Base-by-base conservation (phyloP, 2,329 filamentous ascomycete genomes). In the Sporothrix euskadiensis region DNA sequence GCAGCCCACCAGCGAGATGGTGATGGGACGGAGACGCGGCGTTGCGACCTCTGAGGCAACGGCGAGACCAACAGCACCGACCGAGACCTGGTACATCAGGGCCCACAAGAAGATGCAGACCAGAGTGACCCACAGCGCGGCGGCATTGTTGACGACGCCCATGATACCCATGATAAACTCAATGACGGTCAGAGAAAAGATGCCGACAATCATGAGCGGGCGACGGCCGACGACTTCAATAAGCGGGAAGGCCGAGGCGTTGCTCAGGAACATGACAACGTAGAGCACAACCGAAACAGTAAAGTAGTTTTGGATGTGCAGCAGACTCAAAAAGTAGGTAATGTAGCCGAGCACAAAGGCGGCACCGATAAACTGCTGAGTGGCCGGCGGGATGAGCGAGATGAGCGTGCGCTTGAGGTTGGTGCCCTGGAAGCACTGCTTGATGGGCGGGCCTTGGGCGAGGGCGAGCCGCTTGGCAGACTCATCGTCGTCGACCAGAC, bases 111-210 rank as follows among this genome's bases (percentile, higher is more conserved):
- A 56, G 4, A 71, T 71, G 52, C 47, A 54, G 10, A 71, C 68
- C 6, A 71, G 47, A 7, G 54, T 54, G 35, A 56, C 68, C 47
- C 68, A 54, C 52, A 54, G 16, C 9, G 68, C 32, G 4, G 52
- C 49, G 3, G 47, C n/a, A 10, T 57, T 59, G 68, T 71, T 54
- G 35, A 59, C n/a, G 35, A 39, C 30, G 52, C 68, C 68, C 68
- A 71, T 71, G 35, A 71, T 71, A 22, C 68, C 68, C 35, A 71
- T 71, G 32, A 61, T 47, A n/a, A 71, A 54, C 68, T 41, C 30
- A 52, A 71, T 57, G 68, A 59, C 32, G n/a, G 49, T 54, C 16
- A 71, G 52, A 8, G 30, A 22, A 26, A 71, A 41, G n/a, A 54
- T 71, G 12, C 47, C 47, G 8, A 44, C 32, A n/a, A 71, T 41